Percentiles rank a stretch among this genome's conserved stretches.
Conservation (phyloP, 148 eudicot genomes). For the Camellia japonica region DNA sequence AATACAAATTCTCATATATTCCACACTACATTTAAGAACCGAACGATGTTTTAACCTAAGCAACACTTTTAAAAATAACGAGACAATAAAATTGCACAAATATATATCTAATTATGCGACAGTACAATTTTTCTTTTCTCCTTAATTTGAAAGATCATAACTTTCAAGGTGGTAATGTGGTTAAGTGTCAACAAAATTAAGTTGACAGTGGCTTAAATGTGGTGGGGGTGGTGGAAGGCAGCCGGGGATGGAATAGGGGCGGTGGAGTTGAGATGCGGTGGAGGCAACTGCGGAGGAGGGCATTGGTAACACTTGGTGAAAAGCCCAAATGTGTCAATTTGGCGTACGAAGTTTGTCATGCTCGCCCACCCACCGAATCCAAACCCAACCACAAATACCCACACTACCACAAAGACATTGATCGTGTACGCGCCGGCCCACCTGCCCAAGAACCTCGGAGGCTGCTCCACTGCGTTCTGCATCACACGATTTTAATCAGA, state of each 20-base stretch:
- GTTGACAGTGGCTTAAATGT: constrained; percentile 25
- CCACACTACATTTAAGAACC: too few species aligned
- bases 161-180: too few species aligned
- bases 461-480: constrained; percentile 91
- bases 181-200: too few species aligned
- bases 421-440: constrained; percentile 73
- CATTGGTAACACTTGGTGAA: constrained; percentile 94
- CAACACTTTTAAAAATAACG: too few species aligned
- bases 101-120: too few species aligned
- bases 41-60: too few species aligned
- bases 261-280: constrained; percentile 40
- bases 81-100: too few species aligned
- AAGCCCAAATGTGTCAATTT: constrained; percentile 83
- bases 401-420: constrained; percentile 61
- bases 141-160: too few species aligned
- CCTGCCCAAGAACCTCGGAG: constrained; percentile 64
- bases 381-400: constrained; percentile 83
- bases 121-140: too few species aligned
- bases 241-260: constrained; percentile 46
- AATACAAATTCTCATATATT: too few species aligned
- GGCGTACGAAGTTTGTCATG: constrained; percentile 73
- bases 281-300: constrained; percentile 43
- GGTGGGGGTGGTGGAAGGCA: constrained; percentile 38
- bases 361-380: constrained; percentile 99
- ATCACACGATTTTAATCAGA: neutral